Conservation (phyloP, 306 rosid genomes). For the Inga leiocalycina region DNA sequence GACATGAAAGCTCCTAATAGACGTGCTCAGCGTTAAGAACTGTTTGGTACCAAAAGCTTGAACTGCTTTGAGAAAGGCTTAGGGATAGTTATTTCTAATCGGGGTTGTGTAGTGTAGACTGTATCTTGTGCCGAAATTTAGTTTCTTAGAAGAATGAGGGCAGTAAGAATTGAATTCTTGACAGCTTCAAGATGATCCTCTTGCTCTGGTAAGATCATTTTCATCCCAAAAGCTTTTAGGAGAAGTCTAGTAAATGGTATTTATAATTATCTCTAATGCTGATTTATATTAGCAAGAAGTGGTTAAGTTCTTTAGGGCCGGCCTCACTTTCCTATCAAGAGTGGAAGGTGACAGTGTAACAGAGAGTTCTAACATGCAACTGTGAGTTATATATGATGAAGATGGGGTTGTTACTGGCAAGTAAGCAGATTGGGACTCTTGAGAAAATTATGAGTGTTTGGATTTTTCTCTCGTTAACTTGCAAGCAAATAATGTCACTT, state of each 20-base stretch:
- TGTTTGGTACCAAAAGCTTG: neutral
- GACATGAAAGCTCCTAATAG: neutral
- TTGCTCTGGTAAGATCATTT: neutral
- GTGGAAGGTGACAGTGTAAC: neutral
- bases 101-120: neutral
- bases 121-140: neutral
- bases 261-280: neutral
- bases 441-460: neutral
- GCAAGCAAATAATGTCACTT: neutral
- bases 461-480: neutral
- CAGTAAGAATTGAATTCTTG: neutral
- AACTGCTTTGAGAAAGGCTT: neutral
- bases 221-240: neutral
- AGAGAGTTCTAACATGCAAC: neutral
- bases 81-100: neutral
- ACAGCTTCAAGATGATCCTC: neutral
- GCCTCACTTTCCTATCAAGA: neutral
- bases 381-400: neutral
- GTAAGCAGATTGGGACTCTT: neutral
- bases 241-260: neutral
- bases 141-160: neutral
- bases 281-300: constrained; percentile 13
- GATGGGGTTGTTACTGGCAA: neutral
- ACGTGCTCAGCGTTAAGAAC: neutral
- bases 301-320: neutral